Evolutionary conservation across 108 stramenopile species (phyloP).

Genomic region (Craspedostauros australis): DNA sequence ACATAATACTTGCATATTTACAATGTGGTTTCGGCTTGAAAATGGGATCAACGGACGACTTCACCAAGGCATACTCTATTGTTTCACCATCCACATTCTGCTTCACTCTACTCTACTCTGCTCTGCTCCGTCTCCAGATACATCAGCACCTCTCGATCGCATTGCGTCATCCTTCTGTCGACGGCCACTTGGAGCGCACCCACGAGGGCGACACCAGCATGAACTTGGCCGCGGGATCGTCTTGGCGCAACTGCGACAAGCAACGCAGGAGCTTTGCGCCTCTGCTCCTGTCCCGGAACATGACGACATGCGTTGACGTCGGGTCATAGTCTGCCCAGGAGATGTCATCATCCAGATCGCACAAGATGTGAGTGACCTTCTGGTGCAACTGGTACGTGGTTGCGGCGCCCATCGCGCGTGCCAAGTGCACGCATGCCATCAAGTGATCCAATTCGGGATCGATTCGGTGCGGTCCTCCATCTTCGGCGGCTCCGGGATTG

Average conservation of each 20-base stretch:
- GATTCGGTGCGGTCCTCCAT: neutral
- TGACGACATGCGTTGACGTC: neutral
- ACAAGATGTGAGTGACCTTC: slow-evolving; percentile 56
- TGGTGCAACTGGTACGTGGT: slow-evolving; percentile 42
- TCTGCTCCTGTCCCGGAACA: neutral
- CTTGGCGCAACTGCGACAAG: neutral
- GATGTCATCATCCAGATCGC: slow-evolving; percentile 28
- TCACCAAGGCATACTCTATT: too few species aligned
- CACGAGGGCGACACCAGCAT: slow-evolving; percentile 20
- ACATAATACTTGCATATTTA: too few species aligned
- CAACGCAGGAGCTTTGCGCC: neutral
- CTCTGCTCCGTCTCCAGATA: too few species aligned
- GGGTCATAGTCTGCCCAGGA: neutral
- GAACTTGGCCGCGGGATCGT: neutral
- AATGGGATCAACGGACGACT: too few species aligned
- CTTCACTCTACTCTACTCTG: too few species aligned
- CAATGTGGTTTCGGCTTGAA: too few species aligned
- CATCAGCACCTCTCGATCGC: too few species aligned
- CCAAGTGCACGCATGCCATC: slow-evolving; percentile 40
- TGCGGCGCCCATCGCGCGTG: slow-evolving; percentile 44
- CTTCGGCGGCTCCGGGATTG: slow-evolving; percentile 21
- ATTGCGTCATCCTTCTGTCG: too few species aligned
- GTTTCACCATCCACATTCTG: too few species aligned
- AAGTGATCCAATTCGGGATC: slow-evolving; percentile 18
- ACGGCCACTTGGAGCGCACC: slow-evolving; percentile 12